Base-by-base conservation (phyloP, 2,329 filamentous ascomycete species). In the Exophiala calicioides region DNA sequence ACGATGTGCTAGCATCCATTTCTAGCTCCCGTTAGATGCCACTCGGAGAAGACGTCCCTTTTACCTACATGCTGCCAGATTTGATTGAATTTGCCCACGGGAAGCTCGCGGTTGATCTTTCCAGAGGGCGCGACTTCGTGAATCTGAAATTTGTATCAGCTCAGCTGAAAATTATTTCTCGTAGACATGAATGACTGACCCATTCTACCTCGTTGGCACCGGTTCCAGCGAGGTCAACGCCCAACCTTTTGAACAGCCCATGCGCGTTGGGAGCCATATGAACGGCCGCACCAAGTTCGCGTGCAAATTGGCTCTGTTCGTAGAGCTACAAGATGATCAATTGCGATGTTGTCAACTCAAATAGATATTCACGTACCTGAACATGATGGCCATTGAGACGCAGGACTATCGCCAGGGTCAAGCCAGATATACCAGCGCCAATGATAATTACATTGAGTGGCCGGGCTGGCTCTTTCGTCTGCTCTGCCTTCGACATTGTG, bases 241-340 rank as follows among this genome's bases (percentile, higher is more conserved):
- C 73, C 36, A 76, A 61, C 21, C 70, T 64, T 7, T 65, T 62
- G 3, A 85, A 65, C 2, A 84, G 62, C 0, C 78, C 78, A 60
- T 82, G 81, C 2, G 73, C 68, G 56, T 85, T 86, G 0, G 82
- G 80, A 0, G 78, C 74, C 3, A 85, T 60, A 57, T 84, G 80
- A 13, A 85, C 72, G 0, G 81, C 81, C 3, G 81, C 80, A 0
- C 81, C 81, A 24, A 34, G 18, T 34, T 53, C 50, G 39, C 68
- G 74, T 12, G 75, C 73, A 24, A 82, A 74, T 2, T 67, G 66
- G 0, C 79, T 81, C 58, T 79, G 74, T 54, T 84, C 80, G 38
- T 72, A 77, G 0, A 82, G 48, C 74, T 79, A n/a, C n/a, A n/a
- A n/a, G n/a, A n/a, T n/a, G n/a, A n/a, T n/a, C n/a, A n/a, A n/a